Base-by-base conservation (phyloP, 2,329 filamentous ascomycete genomes). In the Colletotrichum godetiae region DNA sequence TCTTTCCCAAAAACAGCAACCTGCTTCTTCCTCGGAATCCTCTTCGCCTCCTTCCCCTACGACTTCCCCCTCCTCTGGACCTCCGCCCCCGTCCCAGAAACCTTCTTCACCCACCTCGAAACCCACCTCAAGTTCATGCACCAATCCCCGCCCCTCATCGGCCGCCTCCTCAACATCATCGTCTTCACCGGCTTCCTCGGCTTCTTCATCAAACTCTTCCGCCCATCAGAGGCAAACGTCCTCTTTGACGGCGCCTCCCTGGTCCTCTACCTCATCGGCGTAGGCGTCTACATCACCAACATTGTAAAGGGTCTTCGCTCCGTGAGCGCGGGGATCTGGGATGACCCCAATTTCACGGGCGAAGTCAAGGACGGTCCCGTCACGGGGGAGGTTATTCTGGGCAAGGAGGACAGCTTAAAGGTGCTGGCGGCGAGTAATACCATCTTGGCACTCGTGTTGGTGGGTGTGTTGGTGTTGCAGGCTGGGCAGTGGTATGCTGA, bases 401-500 rank as follows among this genome's bases (percentile, higher is more conserved):
- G 93, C 3, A 87, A 95, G 31, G 95, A 98, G 84, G 97, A 99
- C 82, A 96, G 92, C 79, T 85, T 99, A 78, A 93, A 94, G 86
- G 96, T 99, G 19, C 87, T 98, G 78, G 92, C 95, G 37, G 97
- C 97, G 8, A 98, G 95, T 83, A 98, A 99, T 84, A 98, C 97
- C 3, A 99, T 99, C 81, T 85, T 98, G 70, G 97, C 96, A 46
- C 89, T 99, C 57, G 95, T 99, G 35, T 85, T 99, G 66, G 92
- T 98, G 3, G 97, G 97, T 5, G 94, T 99, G 11, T 82, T 99
- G 76, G 94, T 98, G 42, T 85, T 99, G 80, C 97, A 99, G 90
- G 95, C 95, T 24, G 97, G 97, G 12, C 95, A 98, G 88, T 98
- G 96, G 97, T 99, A 99, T 85, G 97, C 97, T 31, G 95, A 98